Percentiles rank a stretch among this genome's conserved stretches.
phyloP scores from a whole-genome alignment of 257 asterid genomes.

The Nicotiana sylvestris region DNA sequence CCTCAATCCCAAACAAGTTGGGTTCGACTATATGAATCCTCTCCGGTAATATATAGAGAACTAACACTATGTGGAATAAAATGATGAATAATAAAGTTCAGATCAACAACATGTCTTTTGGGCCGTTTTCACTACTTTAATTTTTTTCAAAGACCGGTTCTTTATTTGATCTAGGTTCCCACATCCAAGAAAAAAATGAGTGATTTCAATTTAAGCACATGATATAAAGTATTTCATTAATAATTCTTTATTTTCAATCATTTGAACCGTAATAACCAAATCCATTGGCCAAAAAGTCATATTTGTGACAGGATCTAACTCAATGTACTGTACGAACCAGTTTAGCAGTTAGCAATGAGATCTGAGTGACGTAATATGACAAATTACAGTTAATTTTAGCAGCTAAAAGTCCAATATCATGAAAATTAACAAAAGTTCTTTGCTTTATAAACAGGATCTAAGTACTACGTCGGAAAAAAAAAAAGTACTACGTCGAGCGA shows the following conservation, averaged over 20 bases:
- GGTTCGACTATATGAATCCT: no score
- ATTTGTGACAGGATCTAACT: background rate
- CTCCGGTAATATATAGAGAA: background rate
- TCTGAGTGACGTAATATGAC: background rate
- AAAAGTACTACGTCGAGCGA: background rate
- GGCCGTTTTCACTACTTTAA: background rate
- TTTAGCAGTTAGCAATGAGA: background rate
- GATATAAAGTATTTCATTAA: background rate
- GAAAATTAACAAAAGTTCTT: background rate
- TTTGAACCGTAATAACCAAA: background rate
- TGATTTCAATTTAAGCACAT: background rate
- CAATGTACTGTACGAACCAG: background rate
- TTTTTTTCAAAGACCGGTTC: background rate
- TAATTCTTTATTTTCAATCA: background rate
- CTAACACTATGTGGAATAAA: background rate
- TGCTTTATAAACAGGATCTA: background rate
- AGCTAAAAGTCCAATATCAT: background rate
- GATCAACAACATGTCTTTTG: background rate
- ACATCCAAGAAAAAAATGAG: background rate
- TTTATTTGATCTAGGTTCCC: background rate
- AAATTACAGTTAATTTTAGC: background rate
- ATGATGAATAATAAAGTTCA: background rate
- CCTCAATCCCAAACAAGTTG: no score
- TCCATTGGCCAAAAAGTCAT: background rate
- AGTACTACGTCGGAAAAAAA: background rate